Conservation (phyloP, 495 filamentous ascomycete species). For the Neurospora discreta region DNA sequence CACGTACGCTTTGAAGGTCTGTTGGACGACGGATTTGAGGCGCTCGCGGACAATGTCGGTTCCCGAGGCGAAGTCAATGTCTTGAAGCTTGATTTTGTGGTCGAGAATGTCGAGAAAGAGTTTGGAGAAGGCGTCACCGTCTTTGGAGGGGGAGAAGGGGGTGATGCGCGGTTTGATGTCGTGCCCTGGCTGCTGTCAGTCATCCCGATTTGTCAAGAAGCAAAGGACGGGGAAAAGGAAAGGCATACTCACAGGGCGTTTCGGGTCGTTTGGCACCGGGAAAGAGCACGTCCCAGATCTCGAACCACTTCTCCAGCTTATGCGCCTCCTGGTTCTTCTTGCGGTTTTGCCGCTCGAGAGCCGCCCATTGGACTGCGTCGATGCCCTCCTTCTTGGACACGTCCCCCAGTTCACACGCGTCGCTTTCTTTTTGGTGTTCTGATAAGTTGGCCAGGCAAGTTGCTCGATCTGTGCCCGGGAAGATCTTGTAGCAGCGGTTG, state of each 20-base stretch:
- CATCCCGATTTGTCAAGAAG: background rate
- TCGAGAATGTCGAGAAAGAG: constrained; percentile 17
- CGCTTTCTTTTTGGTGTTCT: constrained; percentile 12
- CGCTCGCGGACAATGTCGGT: constrained; percentile 8
- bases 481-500: constrained; percentile 16
- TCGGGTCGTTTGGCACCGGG: constrained; percentile 9
- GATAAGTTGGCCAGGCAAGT: constrained; percentile 9
- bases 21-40: constrained; percentile 9
- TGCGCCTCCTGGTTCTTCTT: constrained; percentile 18
- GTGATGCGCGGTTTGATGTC: constrained; percentile 5
- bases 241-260: constrained; percentile 12
- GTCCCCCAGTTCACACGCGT: constrained; percentile 9
- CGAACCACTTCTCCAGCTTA: constrained; percentile 18
- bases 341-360: constrained; percentile 15
- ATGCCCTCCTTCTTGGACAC: constrained; percentile 14
- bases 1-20: constrained; percentile 12
- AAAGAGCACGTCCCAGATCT: constrained; percentile 20
- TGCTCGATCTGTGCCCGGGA: constrained; percentile 13
- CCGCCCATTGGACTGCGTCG: constrained; percentile 17
- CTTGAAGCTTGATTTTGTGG: constrained; percentile 14
- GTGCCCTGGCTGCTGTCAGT: constrained; percentile 11
- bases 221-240: background rate
- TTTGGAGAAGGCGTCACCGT: constrained; percentile 15
- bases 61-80: constrained; percentile 8
- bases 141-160: constrained; percentile 3